These are phyloP conservation scores for Tulasnella sp. DNA, from an alignment of 768 basidiomycete species.

Conservation along the genomic window DNA sequence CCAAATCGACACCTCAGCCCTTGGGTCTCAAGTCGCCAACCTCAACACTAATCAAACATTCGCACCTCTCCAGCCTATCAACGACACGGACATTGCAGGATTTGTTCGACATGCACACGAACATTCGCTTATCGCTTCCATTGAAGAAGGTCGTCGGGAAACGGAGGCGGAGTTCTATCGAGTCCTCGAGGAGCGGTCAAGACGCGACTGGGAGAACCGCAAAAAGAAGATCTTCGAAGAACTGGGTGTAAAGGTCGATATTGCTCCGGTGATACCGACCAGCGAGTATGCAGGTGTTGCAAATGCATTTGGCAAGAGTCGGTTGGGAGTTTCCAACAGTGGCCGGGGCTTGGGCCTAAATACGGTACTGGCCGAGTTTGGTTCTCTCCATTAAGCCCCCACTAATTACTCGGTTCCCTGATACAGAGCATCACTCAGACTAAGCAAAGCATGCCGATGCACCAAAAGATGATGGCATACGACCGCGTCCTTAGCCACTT, in stretches of 20 bases:
- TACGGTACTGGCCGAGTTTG: neutral
- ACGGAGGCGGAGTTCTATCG: conserved; percentile 80
- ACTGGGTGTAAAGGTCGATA: conserved; percentile 54
- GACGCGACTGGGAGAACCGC: conserved; percentile 79
- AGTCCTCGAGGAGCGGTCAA: conserved; percentile 60
- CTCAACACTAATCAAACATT: conserved; percentile 75
- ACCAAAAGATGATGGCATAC: conserved; percentile 93
- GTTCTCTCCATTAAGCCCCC: neutral
- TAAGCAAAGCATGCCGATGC: conserved; percentile 29
- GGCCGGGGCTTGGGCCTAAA: neutral
- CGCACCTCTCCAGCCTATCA: conserved; percentile 80
- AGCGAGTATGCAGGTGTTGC: conserved; percentile 34
- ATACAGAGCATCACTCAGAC: conserved; percentile 10
- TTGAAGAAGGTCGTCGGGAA: conserved; percentile 77
- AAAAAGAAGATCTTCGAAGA: conserved; percentile 87
- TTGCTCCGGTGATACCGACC: conserved; percentile 25
- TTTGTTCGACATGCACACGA: conserved; percentile 92
- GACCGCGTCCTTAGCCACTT: conserved; percentile 70
- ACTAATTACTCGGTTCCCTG: neutral
- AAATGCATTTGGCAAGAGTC: conserved; percentile 10
- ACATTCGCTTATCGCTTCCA: conserved; percentile 86
- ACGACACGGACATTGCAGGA: conserved; percentile 89
- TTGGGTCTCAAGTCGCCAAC: conserved; percentile 72
- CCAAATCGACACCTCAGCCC: conserved; percentile 83
- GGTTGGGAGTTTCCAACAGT: neutral